phyloP scores from a whole-genome alignment of 805 yeast genomes.

The Candida suzukii region DNA sequence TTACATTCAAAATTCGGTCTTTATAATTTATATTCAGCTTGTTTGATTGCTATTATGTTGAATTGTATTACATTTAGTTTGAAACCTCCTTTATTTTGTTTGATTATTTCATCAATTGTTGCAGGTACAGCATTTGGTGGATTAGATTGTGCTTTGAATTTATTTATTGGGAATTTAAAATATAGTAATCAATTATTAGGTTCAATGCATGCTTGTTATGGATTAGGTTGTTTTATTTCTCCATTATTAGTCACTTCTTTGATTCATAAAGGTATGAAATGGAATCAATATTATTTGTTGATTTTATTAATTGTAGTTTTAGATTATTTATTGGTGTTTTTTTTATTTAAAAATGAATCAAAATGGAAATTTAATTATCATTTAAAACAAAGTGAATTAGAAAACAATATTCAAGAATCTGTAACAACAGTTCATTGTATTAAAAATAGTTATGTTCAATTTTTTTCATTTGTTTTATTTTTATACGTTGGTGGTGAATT shows the following conservation, averaged over 20 bases:
- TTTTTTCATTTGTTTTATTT: conserved; percentile 35
- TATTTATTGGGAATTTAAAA: conserved; percentile 41
- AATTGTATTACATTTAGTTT: conserved; percentile 25
- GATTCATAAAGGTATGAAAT: conserved; percentile 28
- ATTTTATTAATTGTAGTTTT: conserved; percentile 22
- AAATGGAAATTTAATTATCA: conserved; percentile 34
- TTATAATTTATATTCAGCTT: conserved; percentile 32
- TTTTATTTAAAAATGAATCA: conserved; percentile 36
- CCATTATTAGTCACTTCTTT: conserved; percentile 39
- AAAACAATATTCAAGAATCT: conserved; percentile 28
- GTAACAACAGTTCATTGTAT: conserved; percentile 15
- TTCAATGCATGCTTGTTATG: conserved; percentile 44
- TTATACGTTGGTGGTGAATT: conserved; percentile 46
- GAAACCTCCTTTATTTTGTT: conserved; percentile 34
- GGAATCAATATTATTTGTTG: conserved; percentile 40
- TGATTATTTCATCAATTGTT: conserved; percentile 31
- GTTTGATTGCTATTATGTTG: conserved; percentile 6
- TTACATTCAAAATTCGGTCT: conserved; percentile 40
- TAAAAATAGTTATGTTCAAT: conserved; percentile 30
- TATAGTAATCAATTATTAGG: conserved; percentile 46
- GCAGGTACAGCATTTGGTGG: conserved; percentile 53
- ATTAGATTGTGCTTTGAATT: conserved; percentile 47
- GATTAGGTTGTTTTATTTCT: conserved; percentile 45
- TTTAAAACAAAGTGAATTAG: conserved; percentile 2
- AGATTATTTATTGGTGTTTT: conserved; percentile 17